Conservation (phyloP, 140 eudicot species). For the Stevia rebaudiana region DNA sequence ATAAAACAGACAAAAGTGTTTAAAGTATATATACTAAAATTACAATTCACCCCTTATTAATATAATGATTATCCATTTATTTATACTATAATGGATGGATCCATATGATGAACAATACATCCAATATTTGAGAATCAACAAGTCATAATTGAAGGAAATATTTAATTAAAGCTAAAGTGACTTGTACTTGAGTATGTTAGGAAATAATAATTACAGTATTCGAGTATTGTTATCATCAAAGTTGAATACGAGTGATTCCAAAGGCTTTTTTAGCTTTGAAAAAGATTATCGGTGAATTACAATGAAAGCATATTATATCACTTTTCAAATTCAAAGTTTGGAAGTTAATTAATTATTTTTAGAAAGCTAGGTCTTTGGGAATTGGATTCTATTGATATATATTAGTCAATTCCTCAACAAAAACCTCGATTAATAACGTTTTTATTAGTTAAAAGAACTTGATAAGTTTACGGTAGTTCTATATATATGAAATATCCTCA, state of each 20-base stretch:
- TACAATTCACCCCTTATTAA: not conserved
- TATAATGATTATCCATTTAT: not conserved
- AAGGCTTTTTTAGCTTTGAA: slow-evolving; percentile 16
- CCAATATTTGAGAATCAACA: slow-evolving; percentile 18
- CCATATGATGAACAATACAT: slow-evolving; percentile 12
- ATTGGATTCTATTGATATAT: not conserved
- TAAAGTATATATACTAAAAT: too few relatives aligned
- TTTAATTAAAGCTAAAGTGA: slow-evolving; percentile 28
- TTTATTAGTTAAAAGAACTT: too few relatives aligned
- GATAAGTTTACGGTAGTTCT: too few relatives aligned
- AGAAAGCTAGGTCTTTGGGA: not conserved
- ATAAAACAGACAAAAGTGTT: too few relatives aligned
- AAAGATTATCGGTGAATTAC: slow-evolving; percentile 26
- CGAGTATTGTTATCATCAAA: slow-evolving; percentile 27
- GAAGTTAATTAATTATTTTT: not conserved
- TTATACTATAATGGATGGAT: slow-evolving; percentile 10
- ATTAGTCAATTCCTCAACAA: not conserved
- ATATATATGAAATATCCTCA: too few relatives aligned
- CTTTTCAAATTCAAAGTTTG: slow-evolving; percentile 10
- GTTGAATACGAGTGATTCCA: slow-evolving; percentile 28
- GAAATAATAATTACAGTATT: slow-evolving; percentile 33
- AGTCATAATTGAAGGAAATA: slow-evolving; percentile 24
- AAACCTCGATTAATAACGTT: not conserved
- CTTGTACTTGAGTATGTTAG: slow-evolving; percentile 34
- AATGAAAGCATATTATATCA: slow-evolving; percentile 10